Base-by-base conservation (phyloP, 257 asterid species). In the Salvia hispanica region DNA sequence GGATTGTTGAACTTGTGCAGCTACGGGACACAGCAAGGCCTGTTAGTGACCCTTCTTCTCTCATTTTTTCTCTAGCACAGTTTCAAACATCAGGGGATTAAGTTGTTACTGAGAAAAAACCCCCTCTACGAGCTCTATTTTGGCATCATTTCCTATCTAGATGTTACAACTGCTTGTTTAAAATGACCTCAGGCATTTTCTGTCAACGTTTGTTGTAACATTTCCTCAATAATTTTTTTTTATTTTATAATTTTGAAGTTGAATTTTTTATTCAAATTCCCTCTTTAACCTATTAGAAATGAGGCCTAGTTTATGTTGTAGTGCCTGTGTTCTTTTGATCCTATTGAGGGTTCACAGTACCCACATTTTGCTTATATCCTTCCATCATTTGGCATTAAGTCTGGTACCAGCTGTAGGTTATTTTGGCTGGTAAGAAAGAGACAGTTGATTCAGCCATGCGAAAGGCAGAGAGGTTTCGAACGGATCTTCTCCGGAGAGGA, bases 1-100 rank as follows among this genome's bases (percentile, higher is more conserved):
- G 99, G 85, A 72, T 93, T 69, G 96, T 93, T 68, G 97, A 93
- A 76, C 96, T 93, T 62, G 96, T 93, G 76, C 99, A 93, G 80
- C 85, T 93, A 67, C 81, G 99, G 39, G 97, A 93, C 79, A 85
- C 90, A 28, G 94, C 85, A 28, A 84, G 99, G 78, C 99, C 99
- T 72, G 99, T 93, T 63, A 85, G 99, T 85, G 76, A 76, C 77
- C 46, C 62, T 61, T 53, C 74, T 64, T 58, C 57, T 63, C 72
- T 76, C 15, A 46, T 33, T 14, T 28, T 69, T 47, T 57, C 59
- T 18, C 28, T 68, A 15, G 44, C 73, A 16, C 33, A 21, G 67
- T 62, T 63, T 52, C 34, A 1, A 60, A 44, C 39, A 61, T 39
- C 54, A 9, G 62, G 28, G 36, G 15, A 44, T 57, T 33, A 46